Evolutionary conservation across 345 rosid species (phyloP).

Genomic region (Crucihimalaya himalaica): DNA sequence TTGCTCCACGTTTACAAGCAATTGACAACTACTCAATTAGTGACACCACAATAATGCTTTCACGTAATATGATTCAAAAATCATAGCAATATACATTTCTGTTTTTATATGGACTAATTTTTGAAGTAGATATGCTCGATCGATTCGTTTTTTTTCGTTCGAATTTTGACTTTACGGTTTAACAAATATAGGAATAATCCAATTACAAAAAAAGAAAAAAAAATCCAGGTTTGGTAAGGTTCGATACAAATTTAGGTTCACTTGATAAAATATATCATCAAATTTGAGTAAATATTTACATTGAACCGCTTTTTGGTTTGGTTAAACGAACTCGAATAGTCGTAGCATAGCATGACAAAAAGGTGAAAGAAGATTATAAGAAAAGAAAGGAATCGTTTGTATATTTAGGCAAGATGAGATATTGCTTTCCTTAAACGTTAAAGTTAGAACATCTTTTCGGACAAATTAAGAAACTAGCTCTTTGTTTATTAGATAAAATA

Average conservation of each 20-base stretch:
- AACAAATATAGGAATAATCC: not conserved
- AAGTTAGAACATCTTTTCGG: not conserved
- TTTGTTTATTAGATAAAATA: not conserved
- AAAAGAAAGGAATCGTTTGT: not conserved
- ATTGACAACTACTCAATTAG: conserved; percentile 26
- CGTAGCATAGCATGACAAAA: not conserved
- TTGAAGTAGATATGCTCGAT: not conserved
- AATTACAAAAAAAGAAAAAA: no score
- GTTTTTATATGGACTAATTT: not conserved
- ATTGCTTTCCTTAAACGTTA: conserved; percentile 41
- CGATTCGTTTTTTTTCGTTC: not conserved
- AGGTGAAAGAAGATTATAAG: not conserved
- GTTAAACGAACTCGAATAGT: conserved; percentile 4
- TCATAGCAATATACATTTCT: not conserved
- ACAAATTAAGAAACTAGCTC: not conserved
- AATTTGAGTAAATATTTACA: not conserved
- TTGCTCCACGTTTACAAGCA: conserved; percentile 40
- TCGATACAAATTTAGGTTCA: not conserved
- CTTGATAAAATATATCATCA: not conserved
- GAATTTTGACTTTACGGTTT: not conserved
- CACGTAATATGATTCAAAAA: conserved; percentile 22
- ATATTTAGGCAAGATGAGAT: not conserved
- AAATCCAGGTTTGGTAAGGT: not conserved
- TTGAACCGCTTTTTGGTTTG: not conserved
- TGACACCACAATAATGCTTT: conserved; percentile 34